A percentile compares a stretch with the other conserved stretches of the same genome.
Conservation (phyloP, 768 basidiomycete genomes). For the Suillus subluteus region DNA sequence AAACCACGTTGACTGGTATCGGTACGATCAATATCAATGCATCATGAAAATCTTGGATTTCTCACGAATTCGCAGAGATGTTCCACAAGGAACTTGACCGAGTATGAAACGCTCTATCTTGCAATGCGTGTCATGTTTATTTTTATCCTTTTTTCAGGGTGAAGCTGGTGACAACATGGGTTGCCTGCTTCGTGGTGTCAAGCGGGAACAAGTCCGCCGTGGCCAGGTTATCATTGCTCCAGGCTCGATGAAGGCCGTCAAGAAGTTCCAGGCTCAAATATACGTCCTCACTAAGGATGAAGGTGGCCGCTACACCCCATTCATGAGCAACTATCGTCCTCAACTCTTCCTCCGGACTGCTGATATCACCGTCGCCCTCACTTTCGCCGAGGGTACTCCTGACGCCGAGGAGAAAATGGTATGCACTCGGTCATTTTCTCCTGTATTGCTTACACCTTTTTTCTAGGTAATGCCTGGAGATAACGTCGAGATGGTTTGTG, state of each 20-base stretch:
- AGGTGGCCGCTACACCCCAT: conserved; percentile 85
- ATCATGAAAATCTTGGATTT: not conserved
- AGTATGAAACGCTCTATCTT: conserved; percentile 40
- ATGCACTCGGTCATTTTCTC: conserved; percentile 14
- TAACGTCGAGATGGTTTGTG: conserved; percentile 91
- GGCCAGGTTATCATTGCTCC: conserved; percentile 91
- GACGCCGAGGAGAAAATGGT: conserved; percentile 90
- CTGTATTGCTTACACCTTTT: conserved; percentile 10
- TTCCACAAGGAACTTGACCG: conserved; percentile 99
- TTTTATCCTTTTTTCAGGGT: conserved; percentile 49
- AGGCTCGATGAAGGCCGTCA: conserved; percentile 90
- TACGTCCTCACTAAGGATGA: conserved; percentile 55
- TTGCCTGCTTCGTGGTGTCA: conserved; percentile 92
- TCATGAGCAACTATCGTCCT: conserved; percentile 93
- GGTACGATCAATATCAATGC: conserved; percentile 47
- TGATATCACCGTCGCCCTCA: conserved; percentile 84
- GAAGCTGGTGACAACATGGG: conserved; percentile 99
- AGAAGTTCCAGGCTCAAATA: conserved; percentile 92
- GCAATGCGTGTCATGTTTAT: not conserved
- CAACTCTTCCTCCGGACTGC: conserved; percentile 96
- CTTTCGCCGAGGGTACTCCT: conserved; percentile 84
- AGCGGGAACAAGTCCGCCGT: conserved; percentile 93
- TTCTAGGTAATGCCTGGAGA: conserved; percentile 93
- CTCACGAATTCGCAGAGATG: conserved; percentile 67
- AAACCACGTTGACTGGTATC: conserved; percentile 95